Base-by-base conservation (phyloP, 2,329 filamentous ascomycete species). In the Chaetomiaceae sp. region DNA sequence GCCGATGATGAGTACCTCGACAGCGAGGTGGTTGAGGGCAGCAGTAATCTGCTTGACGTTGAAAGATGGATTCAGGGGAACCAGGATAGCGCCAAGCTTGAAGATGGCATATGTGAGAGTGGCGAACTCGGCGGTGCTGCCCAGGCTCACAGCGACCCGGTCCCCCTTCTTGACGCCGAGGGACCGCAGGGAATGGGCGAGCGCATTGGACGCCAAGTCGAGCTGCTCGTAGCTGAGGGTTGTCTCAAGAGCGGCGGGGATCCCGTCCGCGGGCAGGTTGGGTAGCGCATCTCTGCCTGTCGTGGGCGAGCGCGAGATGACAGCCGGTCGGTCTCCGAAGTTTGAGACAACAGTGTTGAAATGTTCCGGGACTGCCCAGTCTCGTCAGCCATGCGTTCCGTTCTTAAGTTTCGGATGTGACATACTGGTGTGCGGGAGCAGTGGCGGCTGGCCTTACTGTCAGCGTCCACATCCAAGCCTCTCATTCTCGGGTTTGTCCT, bases 51-150 rank as follows among this genome's bases (percentile, higher is more conserved):
- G 94, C 5, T 75, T 69, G 3, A 82, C 77, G 61, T 90, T 95
- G 75, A 97, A 97, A 1, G 83, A 86, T 19, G 91, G 92, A 68
- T 99, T 97, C 22, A 97, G 73, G 0, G 92, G 94, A n/a, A 95
- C 91, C 58, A 97, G 75, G 47, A 97, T 82, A 22, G 89, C 92
- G n/a, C 94, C 94, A 9, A 97, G 79, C 71, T 97, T 97, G 75
- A 92, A 96, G 51, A 94, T 70, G 1, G 91, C 91, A 71, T 97
- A 97, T 6, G 87, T 92, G 19, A 94, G 79, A 46, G 86, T 85
- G 3, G 89, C 89, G 67, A 89, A 92, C 69, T 96, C 91, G 61
- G 86, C 75, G 38, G 84, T 85, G 70, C 96, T 97, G 15, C 92
- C 92, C 47, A 96, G 73, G 56, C 86, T 92, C 23, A 96, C 83